phyloP scores from a whole-genome alignment of 2,329 filamentous ascomycete genomes.

The Didymella segeticola region DNA sequence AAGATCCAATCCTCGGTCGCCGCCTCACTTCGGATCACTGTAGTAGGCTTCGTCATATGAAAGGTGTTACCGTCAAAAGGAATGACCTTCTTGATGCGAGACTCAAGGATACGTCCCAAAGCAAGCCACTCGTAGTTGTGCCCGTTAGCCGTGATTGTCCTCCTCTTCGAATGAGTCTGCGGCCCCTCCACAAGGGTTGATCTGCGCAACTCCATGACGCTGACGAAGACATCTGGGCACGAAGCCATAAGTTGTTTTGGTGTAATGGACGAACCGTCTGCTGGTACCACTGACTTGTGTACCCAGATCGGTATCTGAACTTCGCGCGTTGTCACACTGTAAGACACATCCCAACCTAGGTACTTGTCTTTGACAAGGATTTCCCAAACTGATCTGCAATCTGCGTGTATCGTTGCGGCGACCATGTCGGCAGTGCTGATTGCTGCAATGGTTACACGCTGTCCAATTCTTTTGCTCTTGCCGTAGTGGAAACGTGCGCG shows the following conservation, averaged over 20 bases:
- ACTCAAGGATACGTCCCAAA: constrained; percentile 12
- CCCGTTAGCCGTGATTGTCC: background rate
- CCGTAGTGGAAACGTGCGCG: constrained; percentile 10
- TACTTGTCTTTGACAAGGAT: background rate
- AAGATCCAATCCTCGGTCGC: constrained; percentile 12
- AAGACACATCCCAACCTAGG: too few species aligned
- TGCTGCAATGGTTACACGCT: constrained; percentile 10
- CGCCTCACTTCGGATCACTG: background rate
- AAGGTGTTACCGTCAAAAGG: constrained; percentile 24
- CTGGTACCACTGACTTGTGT: background rate
- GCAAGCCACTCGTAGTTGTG: constrained; percentile 30
- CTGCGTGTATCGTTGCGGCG: constrained; percentile 8
- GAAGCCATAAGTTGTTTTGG: background rate
- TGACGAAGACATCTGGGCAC: background rate
- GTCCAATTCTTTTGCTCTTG: constrained; percentile 8
- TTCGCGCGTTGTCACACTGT: background rate
- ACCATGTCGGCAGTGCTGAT: constrained; percentile 14
- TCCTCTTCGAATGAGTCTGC: background rate
- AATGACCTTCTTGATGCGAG: constrained; percentile 8
- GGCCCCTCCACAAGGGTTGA: constrained; percentile 6
- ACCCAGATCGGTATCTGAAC: background rate
- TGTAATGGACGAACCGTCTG: background rate
- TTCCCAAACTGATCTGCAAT: constrained; percentile 4
- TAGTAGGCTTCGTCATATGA: background rate
- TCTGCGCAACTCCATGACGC: constrained; percentile 8